A percentile compares a stretch with the other conserved stretches of the same genome.
Evolutionary conservation across 2,329 filamentous ascomycete genomes (phyloP).

Genomic region (Emergomyces africanus): DNA sequence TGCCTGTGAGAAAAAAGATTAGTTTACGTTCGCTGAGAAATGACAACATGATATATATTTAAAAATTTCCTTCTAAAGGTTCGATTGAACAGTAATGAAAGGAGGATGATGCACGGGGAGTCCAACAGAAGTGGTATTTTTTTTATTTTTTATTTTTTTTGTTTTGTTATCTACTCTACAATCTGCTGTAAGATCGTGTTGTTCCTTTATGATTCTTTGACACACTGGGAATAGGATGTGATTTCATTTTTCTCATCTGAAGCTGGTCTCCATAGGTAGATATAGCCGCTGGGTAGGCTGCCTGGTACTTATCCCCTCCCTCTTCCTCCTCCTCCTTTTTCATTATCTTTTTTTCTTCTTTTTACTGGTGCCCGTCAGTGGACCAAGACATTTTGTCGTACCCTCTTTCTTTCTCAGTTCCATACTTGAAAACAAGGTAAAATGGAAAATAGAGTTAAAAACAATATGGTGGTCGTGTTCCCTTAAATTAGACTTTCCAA

Average conservation of each 20-base stretch:
- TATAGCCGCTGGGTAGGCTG: not conserved
- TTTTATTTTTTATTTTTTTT: too few relatives aligned
- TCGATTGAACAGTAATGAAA: too few relatives aligned
- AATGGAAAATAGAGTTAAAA: not conserved
- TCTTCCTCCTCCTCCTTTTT: not conserved
- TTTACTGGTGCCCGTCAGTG: not conserved
- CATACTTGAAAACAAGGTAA: not conserved
- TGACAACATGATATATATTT: too few relatives aligned
- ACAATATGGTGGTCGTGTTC: not conserved
- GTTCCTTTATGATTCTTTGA: not conserved
- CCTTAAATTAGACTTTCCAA: not conserved
- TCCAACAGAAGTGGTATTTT: too few relatives aligned
- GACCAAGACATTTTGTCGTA: not conserved
- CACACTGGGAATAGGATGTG: not conserved
- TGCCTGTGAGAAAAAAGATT: constrained; percentile 20
- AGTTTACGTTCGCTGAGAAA: too few relatives aligned
- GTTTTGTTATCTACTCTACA: not conserved
- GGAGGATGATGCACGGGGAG: too few relatives aligned
- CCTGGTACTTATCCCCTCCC: too few relatives aligned
- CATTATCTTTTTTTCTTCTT: not conserved
- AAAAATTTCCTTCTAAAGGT: too few relatives aligned
- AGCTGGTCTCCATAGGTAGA: not conserved
- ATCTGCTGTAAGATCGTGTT: not conserved
- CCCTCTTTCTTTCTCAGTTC: not conserved
- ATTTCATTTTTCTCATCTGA: not conserved